Evolutionary conservation across 2,329 filamentous ascomycete genomes (phyloP), one percentile per base, ranked within the genome.

Genomic region (Aureobasidium leucospermi): DNA sequence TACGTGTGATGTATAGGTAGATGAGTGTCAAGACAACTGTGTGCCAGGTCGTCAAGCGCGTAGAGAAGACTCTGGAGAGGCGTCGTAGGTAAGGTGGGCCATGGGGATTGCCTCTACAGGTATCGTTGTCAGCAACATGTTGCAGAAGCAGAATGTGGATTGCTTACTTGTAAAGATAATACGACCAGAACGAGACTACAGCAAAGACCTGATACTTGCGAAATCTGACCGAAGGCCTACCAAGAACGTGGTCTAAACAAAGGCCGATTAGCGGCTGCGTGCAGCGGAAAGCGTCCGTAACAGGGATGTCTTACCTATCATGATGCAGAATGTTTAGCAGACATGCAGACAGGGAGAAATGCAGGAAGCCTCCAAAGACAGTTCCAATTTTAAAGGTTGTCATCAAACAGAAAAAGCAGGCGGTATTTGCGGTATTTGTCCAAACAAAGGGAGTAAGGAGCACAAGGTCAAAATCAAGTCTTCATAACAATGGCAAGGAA

Each of bases 181-280:
- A 76, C 5, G 88, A 88, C 94, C 94, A 99, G 70, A 97, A 94
- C 0, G 89, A 85, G 59, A 97, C 81, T 13, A 97, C 94, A 23
- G 88, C 87, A 65, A 97, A 83, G 66, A 99, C 91, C 74, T 97
- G 93, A 53, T 95, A 86, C 69, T 95, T 90, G 64, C 93, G 85
- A 69, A 95, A 96, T 76, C 93, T 89, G 69, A 89, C 85, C 62
- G 92, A 96, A 36, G 93, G 93, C 64, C 90, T 86, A 63, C 93
- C 93, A 51, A 97, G 80, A 60, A 96, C 88, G 79, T 97, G 93
- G 75, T 97, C 93, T 85, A 57, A 52, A 31, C 11, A 43, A 1
- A 36, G 28, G 11, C 13, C 15, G 13, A 38, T 58, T 29, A 57
- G 42, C 32, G 1, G 11, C 52, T 9, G 16, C 6, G 19, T 34